A percentile compares a stretch with the other conserved stretches of the same genome.
Conservation (phyloP, 257 asterid genomes). For the Rehmannia glutinosa region DNA sequence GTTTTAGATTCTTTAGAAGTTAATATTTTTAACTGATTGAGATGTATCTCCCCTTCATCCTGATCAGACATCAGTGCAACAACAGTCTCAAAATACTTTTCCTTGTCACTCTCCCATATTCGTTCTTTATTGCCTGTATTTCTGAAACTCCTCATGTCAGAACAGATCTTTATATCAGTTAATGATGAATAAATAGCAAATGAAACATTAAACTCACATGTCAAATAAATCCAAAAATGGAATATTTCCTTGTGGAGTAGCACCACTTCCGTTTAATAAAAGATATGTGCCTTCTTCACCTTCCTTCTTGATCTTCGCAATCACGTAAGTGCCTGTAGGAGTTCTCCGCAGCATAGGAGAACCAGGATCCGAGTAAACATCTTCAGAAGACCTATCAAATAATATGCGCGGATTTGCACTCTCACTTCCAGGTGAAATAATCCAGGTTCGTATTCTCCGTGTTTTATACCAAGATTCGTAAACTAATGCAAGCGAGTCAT, state of each 20-base stretch:
- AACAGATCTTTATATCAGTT: slow-evolving; percentile 23
- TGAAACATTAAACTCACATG: slow-evolving; percentile 63
- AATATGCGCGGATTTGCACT: slow-evolving; percentile 63
- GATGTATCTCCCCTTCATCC: slow-evolving; percentile 56
- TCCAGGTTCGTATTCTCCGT: slow-evolving; percentile 73
- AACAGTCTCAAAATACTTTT: slow-evolving; percentile 72
- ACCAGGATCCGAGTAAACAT: slow-evolving; percentile 99
- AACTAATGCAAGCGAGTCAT: slow-evolving; percentile 86
- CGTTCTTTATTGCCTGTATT: slow-evolving; percentile 92
- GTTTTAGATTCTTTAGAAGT: slow-evolving; percentile 94
- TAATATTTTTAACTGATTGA: slow-evolving; percentile 57
- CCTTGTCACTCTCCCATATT: slow-evolving; percentile 96
- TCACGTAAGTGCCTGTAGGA: slow-evolving; percentile 75
- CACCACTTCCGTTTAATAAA: slow-evolving; percentile 85
- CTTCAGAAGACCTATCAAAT: slow-evolving; percentile 98
- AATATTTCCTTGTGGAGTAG: slow-evolving; percentile 94
- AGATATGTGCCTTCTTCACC: slow-evolving; percentile 57
- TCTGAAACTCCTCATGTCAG: slow-evolving; percentile 61
- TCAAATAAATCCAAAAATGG: slow-evolving; percentile 93
- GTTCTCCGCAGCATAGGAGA: slow-evolving; percentile 93
- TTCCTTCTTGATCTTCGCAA: slow-evolving; percentile 80
- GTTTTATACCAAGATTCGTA: slow-evolving; percentile 97
- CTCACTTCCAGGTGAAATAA: slow-evolving; percentile 70
- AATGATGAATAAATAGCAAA: slow-evolving; percentile 17
- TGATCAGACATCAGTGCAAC: slow-evolving; percentile 88